phyloP scores from a whole-genome alignment of 2,329 filamentous ascomycete species.

The Thielaviopsis ethacetica region DNA sequence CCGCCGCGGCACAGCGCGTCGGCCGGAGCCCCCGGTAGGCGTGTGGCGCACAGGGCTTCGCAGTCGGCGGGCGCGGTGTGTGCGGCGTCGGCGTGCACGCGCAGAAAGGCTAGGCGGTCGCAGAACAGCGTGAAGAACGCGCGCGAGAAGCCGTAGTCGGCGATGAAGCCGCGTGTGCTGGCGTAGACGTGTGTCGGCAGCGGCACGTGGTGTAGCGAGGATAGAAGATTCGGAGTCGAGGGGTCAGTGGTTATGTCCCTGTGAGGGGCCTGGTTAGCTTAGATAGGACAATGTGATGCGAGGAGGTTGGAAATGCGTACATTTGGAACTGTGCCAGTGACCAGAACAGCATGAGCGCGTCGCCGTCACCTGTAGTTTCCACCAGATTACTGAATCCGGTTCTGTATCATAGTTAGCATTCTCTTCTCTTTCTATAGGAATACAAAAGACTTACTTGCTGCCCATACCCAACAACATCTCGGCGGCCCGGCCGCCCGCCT shows the following conservation, averaged over 20 bases:
- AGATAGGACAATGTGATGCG: no score
- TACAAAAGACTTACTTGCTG: neutral
- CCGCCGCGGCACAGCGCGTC: neutral
- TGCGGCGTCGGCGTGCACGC: neutral
- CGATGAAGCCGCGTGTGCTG: neutral
- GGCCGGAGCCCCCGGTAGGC: neutral
- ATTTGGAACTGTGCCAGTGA: slow-evolving; percentile 5
- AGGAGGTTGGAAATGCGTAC: neutral
- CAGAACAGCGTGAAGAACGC: neutral
- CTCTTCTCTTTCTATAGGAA: neutral
- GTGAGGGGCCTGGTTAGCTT: neutral
- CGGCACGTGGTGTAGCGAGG: neutral
- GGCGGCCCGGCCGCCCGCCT: neutral
- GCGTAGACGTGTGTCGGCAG: neutral
- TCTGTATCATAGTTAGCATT: neutral
- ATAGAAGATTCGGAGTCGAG: neutral
- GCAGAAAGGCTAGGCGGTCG: neutral
- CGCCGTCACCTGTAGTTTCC: neutral
- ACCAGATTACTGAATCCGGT: neutral
- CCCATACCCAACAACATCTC: neutral
- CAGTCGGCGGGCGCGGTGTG: neutral
- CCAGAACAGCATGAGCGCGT: slow-evolving; percentile 4
- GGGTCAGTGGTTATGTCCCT: neutral
- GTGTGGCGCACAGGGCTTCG: neutral
- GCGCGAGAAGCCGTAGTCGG: slow-evolving; percentile 4